Evolutionary conservation across 176 grass and related monocot genomes (phyloP).

Genomic region (Phoenix roebelenii): DNA sequence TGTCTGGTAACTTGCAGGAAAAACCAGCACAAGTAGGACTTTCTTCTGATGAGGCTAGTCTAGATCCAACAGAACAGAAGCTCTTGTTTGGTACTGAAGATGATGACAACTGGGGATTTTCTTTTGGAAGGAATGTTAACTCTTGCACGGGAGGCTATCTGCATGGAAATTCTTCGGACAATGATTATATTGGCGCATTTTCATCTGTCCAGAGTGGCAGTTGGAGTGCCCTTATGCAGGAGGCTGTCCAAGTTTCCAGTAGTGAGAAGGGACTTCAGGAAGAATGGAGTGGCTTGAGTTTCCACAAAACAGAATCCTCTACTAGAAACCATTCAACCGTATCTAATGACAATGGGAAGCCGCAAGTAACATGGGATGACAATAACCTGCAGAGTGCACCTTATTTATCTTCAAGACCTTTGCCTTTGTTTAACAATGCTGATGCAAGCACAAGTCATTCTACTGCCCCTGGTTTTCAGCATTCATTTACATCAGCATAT

Average conservation of each 20-base stretch:
- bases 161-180: conserved; percentile 16
- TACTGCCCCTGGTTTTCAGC: conserved; percentile 49
- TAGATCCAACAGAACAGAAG: conserved; percentile 42
- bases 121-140: conserved; percentile 13
- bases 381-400: conserved; percentile 32
- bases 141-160: conserved; percentile 7
- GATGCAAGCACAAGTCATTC: conserved; percentile 40
- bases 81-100: conserved; percentile 37
- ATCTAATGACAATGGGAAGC: conserved; percentile 22
- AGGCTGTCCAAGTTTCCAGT: conserved; percentile 28
- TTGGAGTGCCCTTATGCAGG: conserved; percentile 58
- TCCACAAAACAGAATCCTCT: conserved; percentile 21
- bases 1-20: conserved; percentile 2
- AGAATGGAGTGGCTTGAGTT: conserved; percentile 28
- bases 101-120: conserved; percentile 14
- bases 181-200: conserved; percentile 17
- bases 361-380: conserved; percentile 26
- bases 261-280: conserved; percentile 36
- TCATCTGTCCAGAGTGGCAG: conserved; percentile 34
- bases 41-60: conserved; percentile 14
- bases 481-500: conserved; percentile 28
- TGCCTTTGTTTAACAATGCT: conserved; percentile 23
- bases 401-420: conserved; percentile 11
- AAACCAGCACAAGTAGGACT: conserved; percentile 7
- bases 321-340: conserved; percentile 5